phyloP scores from a whole-genome alignment of 805 yeast species.

The Saturnispora silvae region DNA sequence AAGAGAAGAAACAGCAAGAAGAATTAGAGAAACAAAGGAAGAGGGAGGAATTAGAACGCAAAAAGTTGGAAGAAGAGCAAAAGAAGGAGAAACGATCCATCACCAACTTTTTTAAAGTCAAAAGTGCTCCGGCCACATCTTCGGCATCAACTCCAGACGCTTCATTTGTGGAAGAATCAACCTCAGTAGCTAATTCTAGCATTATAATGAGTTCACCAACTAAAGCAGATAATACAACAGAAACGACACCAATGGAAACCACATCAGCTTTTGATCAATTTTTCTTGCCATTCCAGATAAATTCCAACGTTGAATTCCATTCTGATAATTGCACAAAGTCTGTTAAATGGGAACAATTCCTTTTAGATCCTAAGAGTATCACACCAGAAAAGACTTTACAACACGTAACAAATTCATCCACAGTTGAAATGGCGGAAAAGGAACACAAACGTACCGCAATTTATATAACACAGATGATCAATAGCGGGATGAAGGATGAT shows the following conservation, averaged over 20 bases:
- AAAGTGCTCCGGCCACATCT: conserved; percentile 8
- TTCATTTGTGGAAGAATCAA: too few species aligned
- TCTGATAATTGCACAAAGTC: background rate
- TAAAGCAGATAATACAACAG: background rate
- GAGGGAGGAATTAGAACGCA: conserved; percentile 20
- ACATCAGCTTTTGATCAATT: conserved; percentile 14
- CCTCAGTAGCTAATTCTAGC: too few species aligned
- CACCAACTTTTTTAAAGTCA: conserved; percentile 25
- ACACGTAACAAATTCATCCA: too few species aligned
- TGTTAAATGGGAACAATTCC: conserved; percentile 10
- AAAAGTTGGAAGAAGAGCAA: conserved; percentile 19
- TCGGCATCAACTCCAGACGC: background rate
- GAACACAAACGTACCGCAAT: too few species aligned
- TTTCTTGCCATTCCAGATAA: conserved; percentile 23
- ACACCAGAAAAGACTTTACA: too few species aligned
- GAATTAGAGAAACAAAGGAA: conserved; percentile 18
- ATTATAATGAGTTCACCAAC: background rate
- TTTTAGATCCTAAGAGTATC: conserved; percentile 1
- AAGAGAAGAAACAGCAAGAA: conserved; percentile 24
- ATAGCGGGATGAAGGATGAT: conserved; percentile 23
- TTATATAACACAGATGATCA: conserved; percentile 24
- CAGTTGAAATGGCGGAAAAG: too few species aligned
- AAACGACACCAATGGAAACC: too few species aligned
- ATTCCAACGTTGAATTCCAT: conserved; percentile 18
- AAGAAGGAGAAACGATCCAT: conserved; percentile 22